Percentiles rank a stretch among this genome's conserved stretches.
These are phyloP conservation scores for Hibiscus trionum DNA, from an alignment of 345 rosid genomes.

Conservation along the genomic window DNA sequence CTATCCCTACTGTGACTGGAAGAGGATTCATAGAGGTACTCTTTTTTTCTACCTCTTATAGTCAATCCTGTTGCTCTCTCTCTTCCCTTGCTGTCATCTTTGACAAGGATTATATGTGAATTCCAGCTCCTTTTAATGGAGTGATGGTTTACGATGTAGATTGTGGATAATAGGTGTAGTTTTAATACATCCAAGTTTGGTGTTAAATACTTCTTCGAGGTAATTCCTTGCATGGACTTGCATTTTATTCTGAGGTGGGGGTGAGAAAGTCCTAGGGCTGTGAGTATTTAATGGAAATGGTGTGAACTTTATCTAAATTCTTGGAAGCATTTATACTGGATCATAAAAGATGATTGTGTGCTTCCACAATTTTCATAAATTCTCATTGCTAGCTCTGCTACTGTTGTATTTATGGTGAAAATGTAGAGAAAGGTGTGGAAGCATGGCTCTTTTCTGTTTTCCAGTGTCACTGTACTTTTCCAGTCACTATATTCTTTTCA, in stretches of 20 bases:
- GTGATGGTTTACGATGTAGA: not conserved
- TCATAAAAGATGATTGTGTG: not conserved
- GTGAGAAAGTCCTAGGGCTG: not conserved
- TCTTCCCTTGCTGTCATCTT: not conserved
- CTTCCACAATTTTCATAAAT: not conserved
- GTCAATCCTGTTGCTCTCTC: not conserved
- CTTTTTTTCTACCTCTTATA: constrained; percentile 13
- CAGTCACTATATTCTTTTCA: not conserved
- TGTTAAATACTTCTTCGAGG: not conserved
- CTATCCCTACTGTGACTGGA: constrained; percentile 54
- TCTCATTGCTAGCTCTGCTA: not conserved
- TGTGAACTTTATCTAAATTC: not conserved
- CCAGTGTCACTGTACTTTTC: not conserved
- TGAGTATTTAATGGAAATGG: not conserved
- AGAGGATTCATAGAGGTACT: constrained; percentile 96
- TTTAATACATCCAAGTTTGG: not conserved
- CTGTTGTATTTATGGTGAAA: not conserved
- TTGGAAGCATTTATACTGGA: not conserved
- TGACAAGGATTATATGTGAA: not conserved
- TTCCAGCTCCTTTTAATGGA: not conserved
- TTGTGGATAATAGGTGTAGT: not conserved
- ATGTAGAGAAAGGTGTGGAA: constrained; percentile 3
- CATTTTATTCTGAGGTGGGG: not conserved
- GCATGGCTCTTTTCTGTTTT: not conserved
- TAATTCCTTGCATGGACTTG: not conserved